A percentile compares a stretch with the other conserved stretches of the same genome.
Evolutionary conservation across 768 basidiomycete species (phyloP).

Genomic region (Kwoniella heveanensis): DNA sequence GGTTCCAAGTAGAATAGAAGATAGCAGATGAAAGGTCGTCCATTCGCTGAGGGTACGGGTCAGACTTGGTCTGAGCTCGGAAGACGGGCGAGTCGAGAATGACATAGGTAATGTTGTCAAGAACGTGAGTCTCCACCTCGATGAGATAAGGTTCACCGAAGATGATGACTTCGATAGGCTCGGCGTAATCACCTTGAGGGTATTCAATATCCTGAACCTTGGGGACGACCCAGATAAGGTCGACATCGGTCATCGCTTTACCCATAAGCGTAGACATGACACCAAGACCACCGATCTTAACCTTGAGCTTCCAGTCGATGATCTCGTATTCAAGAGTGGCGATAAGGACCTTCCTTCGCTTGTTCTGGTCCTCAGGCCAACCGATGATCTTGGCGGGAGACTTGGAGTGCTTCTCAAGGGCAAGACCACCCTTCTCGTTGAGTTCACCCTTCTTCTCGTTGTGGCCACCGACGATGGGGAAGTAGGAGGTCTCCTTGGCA

Average conservation of each 20-base stretch:
- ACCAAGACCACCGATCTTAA: slow-evolving; percentile 96
- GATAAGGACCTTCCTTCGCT: slow-evolving; percentile 87
- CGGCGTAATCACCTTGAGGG: slow-evolving; percentile 83
- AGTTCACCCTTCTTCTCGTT: slow-evolving; percentile 65
- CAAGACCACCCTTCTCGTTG: slow-evolving; percentile 52
- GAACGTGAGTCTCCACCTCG: slow-evolving; percentile 86
- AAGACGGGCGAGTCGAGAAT: slow-evolving; percentile 94
- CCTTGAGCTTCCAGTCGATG: slow-evolving; percentile 95
- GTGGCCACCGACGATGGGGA: slow-evolving; percentile 74
- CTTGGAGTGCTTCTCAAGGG: slow-evolving; percentile 76
- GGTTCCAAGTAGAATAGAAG: slow-evolving; percentile 98
- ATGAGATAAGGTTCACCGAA: slow-evolving; percentile 94
- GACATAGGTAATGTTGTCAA: slow-evolving; percentile 95
- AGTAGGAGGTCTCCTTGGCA: slow-evolving; percentile 68
- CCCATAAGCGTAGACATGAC: slow-evolving; percentile 98
- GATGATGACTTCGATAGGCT: slow-evolving; percentile 94
- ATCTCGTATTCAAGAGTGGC: slow-evolving; percentile 94
- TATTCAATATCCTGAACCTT: slow-evolving; percentile 95
- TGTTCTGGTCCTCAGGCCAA: slow-evolving; percentile 93
- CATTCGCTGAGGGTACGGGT: slow-evolving; percentile 96
- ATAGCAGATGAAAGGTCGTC: slow-evolving; percentile 94
- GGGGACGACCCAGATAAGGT: slow-evolving; percentile 88
- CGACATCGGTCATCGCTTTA: slow-evolving; percentile 96
- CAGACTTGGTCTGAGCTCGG: slow-evolving; percentile 92
- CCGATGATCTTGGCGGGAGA: slow-evolving; percentile 73